phyloP scores from a whole-genome alignment of 2,329 filamentous ascomycete genomes.

The Talaromyces sp. region DNA sequence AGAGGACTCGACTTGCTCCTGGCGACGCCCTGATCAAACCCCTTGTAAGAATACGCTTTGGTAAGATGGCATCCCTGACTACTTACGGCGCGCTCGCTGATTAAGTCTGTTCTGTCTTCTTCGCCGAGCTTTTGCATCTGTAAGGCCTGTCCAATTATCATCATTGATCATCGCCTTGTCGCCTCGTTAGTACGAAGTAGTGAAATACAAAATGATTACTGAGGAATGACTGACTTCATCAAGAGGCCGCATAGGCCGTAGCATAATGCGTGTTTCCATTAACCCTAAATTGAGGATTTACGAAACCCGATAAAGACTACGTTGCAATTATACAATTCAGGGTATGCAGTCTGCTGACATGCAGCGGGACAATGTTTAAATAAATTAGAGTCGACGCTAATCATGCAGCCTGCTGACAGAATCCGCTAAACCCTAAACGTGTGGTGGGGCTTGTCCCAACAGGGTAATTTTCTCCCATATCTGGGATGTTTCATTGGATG shows the following conservation, averaged over 20 bases:
- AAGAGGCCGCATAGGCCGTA: slow-evolving; percentile 8
- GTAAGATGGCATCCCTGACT: background rate
- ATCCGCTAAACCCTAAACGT: background rate
- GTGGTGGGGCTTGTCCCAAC: background rate
- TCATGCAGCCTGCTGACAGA: slow-evolving; percentile 15
- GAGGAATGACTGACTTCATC: background rate
- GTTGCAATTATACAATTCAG: background rate
- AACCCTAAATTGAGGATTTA: background rate
- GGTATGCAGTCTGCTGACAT: slow-evolving; percentile 13
- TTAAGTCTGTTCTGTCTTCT: slow-evolving; percentile 23
- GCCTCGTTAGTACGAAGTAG: background rate
- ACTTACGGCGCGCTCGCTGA: slow-evolving; percentile 23
- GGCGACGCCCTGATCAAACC: slow-evolving; percentile 3
- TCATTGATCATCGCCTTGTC: slow-evolving; percentile 7
- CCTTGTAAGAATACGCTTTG: background rate
- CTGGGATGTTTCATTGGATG: background rate
- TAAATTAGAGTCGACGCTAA: background rate
- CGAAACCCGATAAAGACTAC: background rate
- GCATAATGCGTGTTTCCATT: background rate
- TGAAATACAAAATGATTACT: background rate
- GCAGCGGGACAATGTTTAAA: background rate
- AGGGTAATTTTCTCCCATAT: background rate
- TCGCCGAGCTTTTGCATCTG: slow-evolving; percentile 20
- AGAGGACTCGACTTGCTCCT: background rate
- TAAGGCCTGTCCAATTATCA: slow-evolving; percentile 19